Conservation (phyloP, 352 stramenopile species). For the Phytophthora chlamydospora region DNA sequence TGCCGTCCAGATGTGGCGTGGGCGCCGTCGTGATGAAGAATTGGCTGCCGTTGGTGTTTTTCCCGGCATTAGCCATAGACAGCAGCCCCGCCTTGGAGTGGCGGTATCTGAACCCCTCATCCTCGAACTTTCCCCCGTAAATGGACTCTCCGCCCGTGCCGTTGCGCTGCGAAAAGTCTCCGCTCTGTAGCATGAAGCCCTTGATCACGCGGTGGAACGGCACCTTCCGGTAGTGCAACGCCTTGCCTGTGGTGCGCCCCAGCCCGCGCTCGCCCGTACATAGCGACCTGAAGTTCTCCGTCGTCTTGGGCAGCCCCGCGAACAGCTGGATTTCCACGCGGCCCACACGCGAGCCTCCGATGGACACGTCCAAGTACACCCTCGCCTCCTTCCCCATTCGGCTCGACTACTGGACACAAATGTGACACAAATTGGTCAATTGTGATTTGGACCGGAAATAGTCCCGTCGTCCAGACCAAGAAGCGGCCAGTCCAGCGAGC, state of each 20-base stretch:
- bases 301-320: constrained; percentile 56
- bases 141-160: constrained; percentile 88
- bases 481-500: neutral
- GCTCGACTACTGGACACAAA: too few species aligned
- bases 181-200: constrained; percentile 87
- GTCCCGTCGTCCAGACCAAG: too few species aligned
- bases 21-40: constrained; percentile 87
- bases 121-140: constrained; percentile 82
- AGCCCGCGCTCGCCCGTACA: constrained; percentile 76
- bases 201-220: constrained; percentile 89
- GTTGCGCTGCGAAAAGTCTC: constrained; percentile 80
- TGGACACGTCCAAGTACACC: constrained; percentile 83
- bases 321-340: constrained; percentile 76
- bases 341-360: constrained; percentile 77
- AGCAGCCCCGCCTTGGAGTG: constrained; percentile 94
- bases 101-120: constrained; percentile 96
- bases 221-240: constrained; percentile 69
- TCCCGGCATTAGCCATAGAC: constrained; percentile 94
- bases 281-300: constrained; percentile 69
- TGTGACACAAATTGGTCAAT: too few species aligned
- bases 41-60: constrained; percentile 80
- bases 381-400: constrained; percentile 29
- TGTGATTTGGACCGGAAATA: too few species aligned
- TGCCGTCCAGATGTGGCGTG: constrained; percentile 97
- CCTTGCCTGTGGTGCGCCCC: constrained; percentile 59